Base-by-base conservation (phyloP, 176 grass and related monocot genomes). In the Hordeum marinum region DNA sequence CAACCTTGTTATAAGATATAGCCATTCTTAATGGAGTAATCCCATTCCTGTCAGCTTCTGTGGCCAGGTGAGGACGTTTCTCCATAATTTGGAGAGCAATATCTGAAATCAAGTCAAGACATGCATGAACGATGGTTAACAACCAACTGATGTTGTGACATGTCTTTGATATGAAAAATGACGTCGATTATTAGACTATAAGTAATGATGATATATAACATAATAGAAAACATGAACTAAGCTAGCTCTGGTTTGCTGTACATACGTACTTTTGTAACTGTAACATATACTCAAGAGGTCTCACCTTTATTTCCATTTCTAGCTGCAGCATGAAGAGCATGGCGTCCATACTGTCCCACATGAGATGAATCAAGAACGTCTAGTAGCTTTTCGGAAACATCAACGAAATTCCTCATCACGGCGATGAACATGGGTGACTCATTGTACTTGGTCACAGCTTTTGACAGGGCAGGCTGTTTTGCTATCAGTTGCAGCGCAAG, bases 361-460 rank as follows among this genome's bases (percentile, higher is more conserved):
- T 68, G 3, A 36, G 41, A 25, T 14, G 83, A 58, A 17, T 25
- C 6, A 2, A 17, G 13, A 29, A 1, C 11, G 27, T 54, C 23
- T 9, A 61, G n/a, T 62, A 62, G 59, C 10, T 25, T 62, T 23
- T 25, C 23, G 1, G 4, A 62, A 8, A 85, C 74, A 34, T 79
- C 39, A 6, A 24, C 1, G 26, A 79, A 78, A 36, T 11, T 26
- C 68, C 72, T 79, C 70, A 68, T 77, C 17, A 52, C 83, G 2
- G 83, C 83, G 1, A 85, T 68, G 40, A 64, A 85, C 83, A 85
- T 79, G 3, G 83, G 74, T 21, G 83, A 85, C 57, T 79, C 83
- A 4, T 79, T 36, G 14, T 23, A 35, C 3, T 54, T 79, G 41
- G 55, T 85, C 8, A 70, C 74, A 66, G 1, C n/a, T 52, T 11